Base-by-base conservation (phyloP, 306 rosid species). In the Pterocarpus macrocarpus region DNA sequence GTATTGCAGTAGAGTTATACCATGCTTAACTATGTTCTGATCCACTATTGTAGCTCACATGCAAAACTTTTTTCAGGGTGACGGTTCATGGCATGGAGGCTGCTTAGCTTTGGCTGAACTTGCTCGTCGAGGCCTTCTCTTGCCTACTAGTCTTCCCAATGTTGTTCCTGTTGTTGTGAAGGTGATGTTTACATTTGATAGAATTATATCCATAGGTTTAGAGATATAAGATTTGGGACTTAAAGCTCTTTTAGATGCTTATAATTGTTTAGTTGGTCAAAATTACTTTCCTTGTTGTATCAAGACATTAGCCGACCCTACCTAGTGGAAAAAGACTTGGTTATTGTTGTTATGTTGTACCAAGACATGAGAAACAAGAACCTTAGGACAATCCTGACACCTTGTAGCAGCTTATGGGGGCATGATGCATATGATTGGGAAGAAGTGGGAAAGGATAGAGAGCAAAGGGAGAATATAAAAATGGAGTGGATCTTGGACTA, bases 61-160 rank as follows among this genome's bases (percentile, higher is more conserved):
- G 67, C 57, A 67, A 11, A 49, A 17, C 30, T 50, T 81, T 80
- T 89, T 87, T 56, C 86, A 95, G 99, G 97, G 98, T 63, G 99
- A 95, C 84, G 96, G 99, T 80, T 95, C 99, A 61, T 95, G 99
- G 99, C 99, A 93, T 77, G 99, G 99, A 75, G 99, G 98, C 73
- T 95, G 99, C 90, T 89, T 95, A 75, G 99, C 99, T 30, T 85
- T 95, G 85, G 99, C 98, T 64, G 98, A 95, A 89, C 93, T 95
- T 89, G 98, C 96, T 81, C 97, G 99, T 75, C 89, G 98, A 87
- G 99, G 99, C 81, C 86, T 93, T 87, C 97, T 95, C 84, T 85
- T 93, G 67, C 97, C 98, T 69, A 49, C 30, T 38, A 88, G 97
- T 86, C 97, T 95, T 80, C 93, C 94, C 38, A 89, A 86, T 86